These are phyloP conservation scores for Penicillium janthinellum DNA, from an alignment of 2,329 filamentous ascomycete genomes.

Conservation along the genomic window DNA sequence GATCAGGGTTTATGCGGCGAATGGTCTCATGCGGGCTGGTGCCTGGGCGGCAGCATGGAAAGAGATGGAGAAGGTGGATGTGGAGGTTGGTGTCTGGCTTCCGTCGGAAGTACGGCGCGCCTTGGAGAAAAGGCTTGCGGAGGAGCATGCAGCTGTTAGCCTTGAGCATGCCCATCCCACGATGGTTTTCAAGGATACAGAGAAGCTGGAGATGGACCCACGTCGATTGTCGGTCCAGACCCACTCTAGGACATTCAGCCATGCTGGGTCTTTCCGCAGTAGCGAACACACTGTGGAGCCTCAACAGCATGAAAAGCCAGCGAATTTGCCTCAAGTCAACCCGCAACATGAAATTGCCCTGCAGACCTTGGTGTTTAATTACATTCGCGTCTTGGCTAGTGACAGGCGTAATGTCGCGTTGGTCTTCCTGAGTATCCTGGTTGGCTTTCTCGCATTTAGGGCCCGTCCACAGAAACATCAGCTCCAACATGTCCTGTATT, in stretches of 20 bases:
- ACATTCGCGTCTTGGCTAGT: slow-evolving; percentile 53
- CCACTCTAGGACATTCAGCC: slow-evolving; percentile 12
- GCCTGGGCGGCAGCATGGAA: slow-evolving; percentile 94
- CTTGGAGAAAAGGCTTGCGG: slow-evolving; percentile 49
- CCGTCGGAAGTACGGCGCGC: slow-evolving; percentile 54
- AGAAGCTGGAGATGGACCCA: slow-evolving; percentile 5
- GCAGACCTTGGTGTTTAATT: slow-evolving; percentile 55
- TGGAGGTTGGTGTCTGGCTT: slow-evolving; percentile 78
- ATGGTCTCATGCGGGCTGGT: slow-evolving; percentile 86
- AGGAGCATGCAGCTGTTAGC: slow-evolving; percentile 42
- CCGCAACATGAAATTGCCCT: slow-evolving; percentile 51
- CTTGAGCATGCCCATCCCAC: slow-evolving; percentile 18
- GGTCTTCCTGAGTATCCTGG: slow-evolving; percentile 15
- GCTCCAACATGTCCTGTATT: slow-evolving; percentile 12
- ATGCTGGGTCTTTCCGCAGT: slow-evolving; percentile 12
- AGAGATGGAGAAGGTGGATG: slow-evolving; percentile 98
- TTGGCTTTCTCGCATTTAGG: slow-evolving; percentile 19
- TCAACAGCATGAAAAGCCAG: slow-evolving; percentile 4
- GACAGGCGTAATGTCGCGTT: slow-evolving; percentile 56
- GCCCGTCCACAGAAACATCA: slow-evolving; percentile 1
- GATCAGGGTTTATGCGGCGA: slow-evolving; percentile 90
- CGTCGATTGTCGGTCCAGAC: slow-evolving; percentile 11
- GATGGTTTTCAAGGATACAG: slow-evolving; percentile 13
- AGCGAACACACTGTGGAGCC: background rate
- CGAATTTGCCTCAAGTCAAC: slow-evolving; percentile 3